These are phyloP conservation scores for Castanopsis chinensis DNA, from an alignment of 306 rosid species.

Conservation along the genomic window DNA sequence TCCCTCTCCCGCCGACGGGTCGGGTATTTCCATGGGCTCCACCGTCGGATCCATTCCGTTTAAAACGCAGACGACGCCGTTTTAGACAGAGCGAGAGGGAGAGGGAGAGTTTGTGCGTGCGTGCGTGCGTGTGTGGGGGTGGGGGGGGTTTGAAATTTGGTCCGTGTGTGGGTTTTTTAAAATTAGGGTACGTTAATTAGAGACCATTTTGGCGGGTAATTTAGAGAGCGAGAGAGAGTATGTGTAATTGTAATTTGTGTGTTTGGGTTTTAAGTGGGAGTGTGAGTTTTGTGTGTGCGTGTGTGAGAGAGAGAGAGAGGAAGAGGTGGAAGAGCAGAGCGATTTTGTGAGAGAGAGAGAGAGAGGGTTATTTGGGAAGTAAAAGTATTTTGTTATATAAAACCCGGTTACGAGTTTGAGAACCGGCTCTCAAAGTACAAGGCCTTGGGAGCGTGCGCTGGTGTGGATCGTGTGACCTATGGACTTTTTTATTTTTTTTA, in stretches of 20 bases:
- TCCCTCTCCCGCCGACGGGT: constrained; percentile 10
- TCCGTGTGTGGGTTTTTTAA: neutral
- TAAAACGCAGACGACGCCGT: constrained; percentile 20
- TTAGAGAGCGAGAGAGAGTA: neutral
- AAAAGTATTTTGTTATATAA: neutral
- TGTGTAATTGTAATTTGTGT: neutral
- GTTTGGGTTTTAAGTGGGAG: neutral
- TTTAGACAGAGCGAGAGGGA: constrained; percentile 9
- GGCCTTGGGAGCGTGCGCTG: too few species aligned
- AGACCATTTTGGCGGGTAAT: constrained; percentile 40
- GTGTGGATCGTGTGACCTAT: too few species aligned
- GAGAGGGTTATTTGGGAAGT: neutral
- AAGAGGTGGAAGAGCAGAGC: constrained; percentile 15
- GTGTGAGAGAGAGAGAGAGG: neutral
- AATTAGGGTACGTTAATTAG: constrained; percentile 1
- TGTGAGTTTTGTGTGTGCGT: neutral
- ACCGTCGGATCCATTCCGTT: constrained; percentile 32
- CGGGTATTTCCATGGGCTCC: constrained; percentile 6
- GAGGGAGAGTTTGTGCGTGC: neutral
- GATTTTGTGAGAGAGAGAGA: constrained; percentile 9
- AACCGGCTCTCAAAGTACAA: neutral
- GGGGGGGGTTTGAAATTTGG: constrained; percentile 14
- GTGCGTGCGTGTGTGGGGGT: neutral
- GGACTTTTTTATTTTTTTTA: too few species aligned
- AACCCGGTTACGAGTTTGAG: neutral